Base-by-base conservation (phyloP, 495 filamentous ascomycete species). In the Podospora australis region DNA sequence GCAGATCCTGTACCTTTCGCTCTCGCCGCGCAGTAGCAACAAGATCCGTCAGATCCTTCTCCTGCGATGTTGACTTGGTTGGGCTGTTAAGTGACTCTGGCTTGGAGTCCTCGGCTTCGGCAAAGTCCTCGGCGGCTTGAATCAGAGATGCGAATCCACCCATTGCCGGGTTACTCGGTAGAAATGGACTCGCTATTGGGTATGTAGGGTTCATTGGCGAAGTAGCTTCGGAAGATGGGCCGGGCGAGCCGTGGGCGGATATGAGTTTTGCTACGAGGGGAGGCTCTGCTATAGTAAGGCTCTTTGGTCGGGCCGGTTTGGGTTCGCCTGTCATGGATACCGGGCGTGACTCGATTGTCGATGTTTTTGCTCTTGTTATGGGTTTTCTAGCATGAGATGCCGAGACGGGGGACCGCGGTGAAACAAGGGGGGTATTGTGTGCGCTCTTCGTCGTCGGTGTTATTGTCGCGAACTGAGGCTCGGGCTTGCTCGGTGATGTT, bases 1-100 rank as follows among this genome's bases (percentile, higher is more conserved):
- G 87, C n/a, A 99, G 72, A 63, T 99, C 92, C 54, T 97, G 72
- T 23, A 99, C 90, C 66, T 96, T 97, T 47, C 92, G 81, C 66
- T 96, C 92, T 6, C 87, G 82, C 13, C 92, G 81, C 6, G 92
- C 92, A 64, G 86, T 91, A 9, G 85, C 76, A 2, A 90, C 88
- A 7, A 82, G 60, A 29, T 90, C 87, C 43, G 73, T 83, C 44
- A 78, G 64, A 20, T 77, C 75, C 44, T 78, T 78, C 9, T 73
- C 53, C 16, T 70, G 73, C 44, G 69, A 55, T 4, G 58, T 56
- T 2, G 71, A 60, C 49, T 73, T 78, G 5, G 72, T 72, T 3
- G 79, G 78, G 53, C 77, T 83, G 25, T 72, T 68, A 8, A 67
- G 58, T 21, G 61, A 55, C n/a, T 64, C 57, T n/a, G 57, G 41